These are phyloP conservation scores for Pueraria montana DNA, from an alignment of 306 rosid species.

Conservation along the genomic window DNA sequence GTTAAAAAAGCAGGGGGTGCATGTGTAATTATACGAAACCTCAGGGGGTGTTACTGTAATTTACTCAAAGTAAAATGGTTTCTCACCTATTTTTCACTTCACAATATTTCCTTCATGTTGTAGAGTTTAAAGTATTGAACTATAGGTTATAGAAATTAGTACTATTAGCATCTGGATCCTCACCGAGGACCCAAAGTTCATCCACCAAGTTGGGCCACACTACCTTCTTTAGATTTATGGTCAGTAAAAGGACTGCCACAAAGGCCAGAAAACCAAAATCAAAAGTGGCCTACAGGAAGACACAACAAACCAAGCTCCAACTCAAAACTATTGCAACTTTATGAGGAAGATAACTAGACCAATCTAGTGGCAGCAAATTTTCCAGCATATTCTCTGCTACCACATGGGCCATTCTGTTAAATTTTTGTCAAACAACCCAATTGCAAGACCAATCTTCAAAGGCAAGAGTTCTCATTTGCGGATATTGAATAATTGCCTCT, in stretches of 20 bases:
- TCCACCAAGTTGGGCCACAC: constrained; percentile 24
- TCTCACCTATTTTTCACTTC: background rate
- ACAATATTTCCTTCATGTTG: background rate
- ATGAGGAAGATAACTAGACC: background rate
- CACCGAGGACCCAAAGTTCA: background rate
- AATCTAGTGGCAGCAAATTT: constrained; percentile 4
- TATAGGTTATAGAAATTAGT: background rate
- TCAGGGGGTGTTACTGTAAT: no score
- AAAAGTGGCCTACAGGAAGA: no score
- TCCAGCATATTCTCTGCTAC: constrained; percentile 15
- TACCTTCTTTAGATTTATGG: background rate
- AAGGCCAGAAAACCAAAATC: no score
- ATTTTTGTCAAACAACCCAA: background rate
- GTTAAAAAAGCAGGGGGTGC: no score
- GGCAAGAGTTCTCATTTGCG: constrained; percentile 16
- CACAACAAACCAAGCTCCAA: no score
- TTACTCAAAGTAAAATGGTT: no score
- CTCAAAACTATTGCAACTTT: no score
- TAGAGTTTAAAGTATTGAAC: background rate
- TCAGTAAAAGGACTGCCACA: background rate
- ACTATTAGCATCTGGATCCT: background rate
- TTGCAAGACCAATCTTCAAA: constrained; percentile 29
- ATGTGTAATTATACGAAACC: no score
- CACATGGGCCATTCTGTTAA: constrained; percentile 1
- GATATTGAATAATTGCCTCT: constrained; percentile 33